phyloP scores from a whole-genome alignment of 2,329 filamentous ascomycete genomes.

The Mycosphaerella sp. region DNA sequence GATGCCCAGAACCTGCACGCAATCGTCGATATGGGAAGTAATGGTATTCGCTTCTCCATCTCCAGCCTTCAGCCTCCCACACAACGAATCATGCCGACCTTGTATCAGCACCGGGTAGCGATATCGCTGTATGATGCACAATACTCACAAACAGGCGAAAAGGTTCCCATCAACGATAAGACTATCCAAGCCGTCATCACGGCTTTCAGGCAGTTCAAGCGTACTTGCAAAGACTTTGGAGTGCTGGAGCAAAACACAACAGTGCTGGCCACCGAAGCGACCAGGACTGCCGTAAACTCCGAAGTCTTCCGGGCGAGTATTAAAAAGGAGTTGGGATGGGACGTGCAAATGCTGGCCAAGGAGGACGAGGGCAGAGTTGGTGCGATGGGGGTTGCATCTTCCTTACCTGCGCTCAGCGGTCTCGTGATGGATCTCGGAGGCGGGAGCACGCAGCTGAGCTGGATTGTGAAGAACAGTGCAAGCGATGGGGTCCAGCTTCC shows the following conservation, averaged over 20 bases:
- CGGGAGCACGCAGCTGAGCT: constrained; percentile 62
- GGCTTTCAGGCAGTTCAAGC: constrained; percentile 63
- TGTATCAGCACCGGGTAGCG: constrained; percentile 70
- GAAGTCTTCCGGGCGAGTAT: constrained; percentile 62
- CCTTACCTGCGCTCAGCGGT: constrained; percentile 63
- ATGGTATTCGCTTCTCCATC: constrained; percentile 89
- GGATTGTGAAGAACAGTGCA: constrained; percentile 49
- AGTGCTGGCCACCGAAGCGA: constrained; percentile 83
- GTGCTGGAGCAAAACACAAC: constrained; percentile 62
- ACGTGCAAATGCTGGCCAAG: constrained; percentile 67
- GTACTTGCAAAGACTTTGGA: constrained; percentile 62
- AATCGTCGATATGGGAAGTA: constrained; percentile 51
- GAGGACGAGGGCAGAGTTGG: constrained; percentile 78
- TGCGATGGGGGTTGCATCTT: constrained; percentile 74
- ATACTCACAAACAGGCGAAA: constrained; percentile 37
- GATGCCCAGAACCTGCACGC: constrained; percentile 23
- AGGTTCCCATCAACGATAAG: constrained; percentile 49
- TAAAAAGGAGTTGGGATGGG: constrained; percentile 56
- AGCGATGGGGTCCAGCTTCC: constrained; percentile 49
- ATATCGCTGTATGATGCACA: constrained; percentile 86
- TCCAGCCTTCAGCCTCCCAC: constrained; percentile 67
- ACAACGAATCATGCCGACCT: constrained; percentile 65
- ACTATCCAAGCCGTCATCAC: constrained; percentile 62
- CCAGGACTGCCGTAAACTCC: constrained; percentile 71
- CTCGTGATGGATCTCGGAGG: constrained; percentile 84